These are phyloP conservation scores for Yarrowia galli DNA, from an alignment of 1,139 yeast genomes.

Conservation along the genomic window DNA sequence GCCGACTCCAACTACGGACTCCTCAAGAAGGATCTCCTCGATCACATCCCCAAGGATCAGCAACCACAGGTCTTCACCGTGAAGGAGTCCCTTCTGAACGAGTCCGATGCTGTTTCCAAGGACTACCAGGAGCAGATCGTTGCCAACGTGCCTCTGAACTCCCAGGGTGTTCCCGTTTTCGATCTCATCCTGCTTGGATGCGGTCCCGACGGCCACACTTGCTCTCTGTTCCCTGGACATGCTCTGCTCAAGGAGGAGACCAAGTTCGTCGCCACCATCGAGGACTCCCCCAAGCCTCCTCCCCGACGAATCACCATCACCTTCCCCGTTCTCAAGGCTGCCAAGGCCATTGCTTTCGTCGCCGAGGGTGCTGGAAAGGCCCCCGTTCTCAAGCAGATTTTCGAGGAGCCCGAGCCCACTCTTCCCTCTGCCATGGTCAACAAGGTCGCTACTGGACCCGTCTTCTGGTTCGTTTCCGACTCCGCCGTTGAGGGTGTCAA, in stretches of 20 bases:
- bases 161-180: slow-evolving; percentile 93
- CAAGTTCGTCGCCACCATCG: slow-evolving; percentile 97
- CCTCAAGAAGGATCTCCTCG: slow-evolving; percentile 83
- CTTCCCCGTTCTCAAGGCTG: slow-evolving; percentile 93
- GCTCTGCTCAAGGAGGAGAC: slow-evolving; percentile 86
- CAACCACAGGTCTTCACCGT: slow-evolving; percentile 82
- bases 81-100: slow-evolving; percentile 75
- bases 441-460: slow-evolving; percentile 95
- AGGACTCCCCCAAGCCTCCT: slow-evolving; percentile 92
- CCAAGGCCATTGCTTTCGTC: slow-evolving; percentile 89
- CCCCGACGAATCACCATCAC: slow-evolving; percentile 87
- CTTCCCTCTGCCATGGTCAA: slow-evolving; percentile 93
- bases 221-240: slow-evolving; percentile 94
- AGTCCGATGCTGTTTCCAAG: slow-evolving; percentile 95
- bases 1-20: slow-evolving; percentile 89
- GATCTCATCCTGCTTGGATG: slow-evolving; percentile 90
- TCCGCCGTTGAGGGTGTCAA: slow-evolving; percentile 89
- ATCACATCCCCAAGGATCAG: slow-evolving; percentile 60
- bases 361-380: slow-evolving; percentile 97
- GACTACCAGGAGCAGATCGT: slow-evolving; percentile 84
- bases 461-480: slow-evolving; percentile 96
- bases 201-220: slow-evolving; percentile 99
- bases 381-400: slow-evolving; percentile 86
- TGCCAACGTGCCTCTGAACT: slow-evolving; percentile 90
- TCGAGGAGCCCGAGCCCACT: slow-evolving; percentile 98